Conservation (phyloP, 495 filamentous ascomycete species). For the Aspergillus diversus region DNA sequence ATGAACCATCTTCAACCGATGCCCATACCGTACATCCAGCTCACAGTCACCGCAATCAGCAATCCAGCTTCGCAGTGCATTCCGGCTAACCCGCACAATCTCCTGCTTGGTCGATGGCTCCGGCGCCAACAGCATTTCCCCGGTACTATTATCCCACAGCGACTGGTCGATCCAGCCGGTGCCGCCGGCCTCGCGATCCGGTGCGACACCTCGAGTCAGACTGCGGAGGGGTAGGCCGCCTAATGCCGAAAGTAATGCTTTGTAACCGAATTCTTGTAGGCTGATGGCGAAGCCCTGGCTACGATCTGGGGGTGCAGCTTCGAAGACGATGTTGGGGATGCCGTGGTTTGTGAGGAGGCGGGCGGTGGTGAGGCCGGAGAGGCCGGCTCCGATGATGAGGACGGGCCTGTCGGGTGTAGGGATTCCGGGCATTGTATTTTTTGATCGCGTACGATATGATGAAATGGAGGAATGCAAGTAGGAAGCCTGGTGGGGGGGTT, state of each 20-base stretch:
- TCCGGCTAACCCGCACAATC: constrained; percentile 7
- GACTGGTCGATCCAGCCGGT: constrained; percentile 1
- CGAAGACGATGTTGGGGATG: constrained; percentile 8
- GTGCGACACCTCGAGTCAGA: constrained; percentile 2
- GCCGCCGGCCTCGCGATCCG: constrained; percentile 4
- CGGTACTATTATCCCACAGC: constrained; percentile 2
- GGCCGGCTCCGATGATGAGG: constrained; percentile 7
- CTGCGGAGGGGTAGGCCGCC: constrained; percentile 6
- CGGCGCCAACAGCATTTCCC: not conserved
- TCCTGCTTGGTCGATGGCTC: not conserved
- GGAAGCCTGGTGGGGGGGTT: not conserved
- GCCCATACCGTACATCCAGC: not conserved
- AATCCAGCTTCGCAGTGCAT: constrained; percentile 6
- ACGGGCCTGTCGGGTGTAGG: not conserved
- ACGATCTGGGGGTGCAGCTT: not conserved
- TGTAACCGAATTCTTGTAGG: not conserved
- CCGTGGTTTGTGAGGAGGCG: constrained; percentile 8
- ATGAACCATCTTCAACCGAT: not conserved
- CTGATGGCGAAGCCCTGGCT: constrained; percentile 10
- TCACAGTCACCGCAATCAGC: not conserved
- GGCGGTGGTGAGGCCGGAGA: constrained; percentile 1
- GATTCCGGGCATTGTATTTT: not conserved
- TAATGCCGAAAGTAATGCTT: not conserved
- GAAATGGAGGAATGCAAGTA: not conserved
- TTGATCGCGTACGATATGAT: not conserved